Conservation (phyloP, 805 yeast genomes). For the Starmerella potacharoeniae region DNA sequence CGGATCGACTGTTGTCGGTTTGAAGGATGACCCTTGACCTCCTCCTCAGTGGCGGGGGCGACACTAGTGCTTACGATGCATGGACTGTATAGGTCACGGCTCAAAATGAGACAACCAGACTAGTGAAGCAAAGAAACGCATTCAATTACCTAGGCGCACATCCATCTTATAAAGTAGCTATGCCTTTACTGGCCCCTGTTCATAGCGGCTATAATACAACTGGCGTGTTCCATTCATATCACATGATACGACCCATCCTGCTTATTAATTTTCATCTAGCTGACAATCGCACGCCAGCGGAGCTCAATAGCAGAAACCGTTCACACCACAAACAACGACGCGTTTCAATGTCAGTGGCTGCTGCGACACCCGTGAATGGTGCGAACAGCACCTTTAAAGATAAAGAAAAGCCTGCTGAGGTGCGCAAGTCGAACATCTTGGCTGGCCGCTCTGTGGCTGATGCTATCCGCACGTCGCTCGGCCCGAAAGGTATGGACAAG, state of each 20-base stretch:
- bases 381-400: constrained; percentile 77
- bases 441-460: constrained; percentile 94
- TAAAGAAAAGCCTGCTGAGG: constrained; percentile 91
- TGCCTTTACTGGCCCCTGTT: no score
- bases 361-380: constrained; percentile 11
- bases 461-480: constrained; percentile 88
- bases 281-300: neutral
- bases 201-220: no score
- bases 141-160: no score
- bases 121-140: no score
- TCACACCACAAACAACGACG: neutral
- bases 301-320: neutral
- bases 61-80: no score
- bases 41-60: neutral
- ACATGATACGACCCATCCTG: neutral
- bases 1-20: no score
- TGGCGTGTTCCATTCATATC: no score
- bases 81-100: no score
- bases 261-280: neutral
- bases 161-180: no score
- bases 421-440: constrained; percentile 72
- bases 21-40: neutral
- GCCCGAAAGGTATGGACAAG: constrained; percentile 99
- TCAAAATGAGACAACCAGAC: no score
- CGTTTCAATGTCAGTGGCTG: constrained; percentile 2